These are phyloP conservation scores for Crithidia thermophila DNA, from an alignment of 208 protist species.

Conservation along the genomic window DNA sequence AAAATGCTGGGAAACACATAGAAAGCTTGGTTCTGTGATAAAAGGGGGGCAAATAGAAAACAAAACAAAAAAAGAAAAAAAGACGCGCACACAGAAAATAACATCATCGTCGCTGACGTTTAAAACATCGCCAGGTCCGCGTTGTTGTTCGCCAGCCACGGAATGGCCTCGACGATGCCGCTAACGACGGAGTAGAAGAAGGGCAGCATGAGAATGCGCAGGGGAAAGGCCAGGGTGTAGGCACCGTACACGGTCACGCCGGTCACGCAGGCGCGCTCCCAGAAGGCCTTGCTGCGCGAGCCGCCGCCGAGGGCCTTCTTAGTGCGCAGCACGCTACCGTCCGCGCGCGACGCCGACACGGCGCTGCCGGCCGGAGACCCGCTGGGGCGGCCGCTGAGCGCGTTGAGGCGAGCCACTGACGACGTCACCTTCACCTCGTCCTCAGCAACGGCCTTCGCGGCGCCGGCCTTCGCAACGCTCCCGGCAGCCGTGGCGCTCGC, in stretches of 20 bases:
- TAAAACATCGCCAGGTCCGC: slow-evolving; percentile 20
- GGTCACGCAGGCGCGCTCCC: slow-evolving; percentile 68
- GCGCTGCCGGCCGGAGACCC: slow-evolving; percentile 8
- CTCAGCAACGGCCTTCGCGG: slow-evolving; percentile 9
- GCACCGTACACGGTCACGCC: slow-evolving; percentile 56
- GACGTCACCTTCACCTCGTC: slow-evolving; percentile 50
- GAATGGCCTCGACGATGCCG: slow-evolving; percentile 61
- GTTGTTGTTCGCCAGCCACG: slow-evolving; percentile 72
- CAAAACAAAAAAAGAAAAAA: slow-evolving; percentile 30
- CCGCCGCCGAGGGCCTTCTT: slow-evolving; percentile 39
- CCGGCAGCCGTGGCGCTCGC: slow-evolving; percentile 5
- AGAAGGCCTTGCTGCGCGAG: slow-evolving; percentile 62
- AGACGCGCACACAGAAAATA: neutral
- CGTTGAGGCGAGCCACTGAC: slow-evolving; percentile 60
- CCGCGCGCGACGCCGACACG: slow-evolving; percentile 12
- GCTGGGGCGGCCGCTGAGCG: slow-evolving; percentile 35
- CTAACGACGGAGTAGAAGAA: slow-evolving; percentile 70
- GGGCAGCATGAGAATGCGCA: slow-evolving; percentile 76
- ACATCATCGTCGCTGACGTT: slow-evolving; percentile 8
- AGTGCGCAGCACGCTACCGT: slow-evolving; percentile 26
- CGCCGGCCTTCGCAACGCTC: neutral
- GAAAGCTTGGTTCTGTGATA: slow-evolving; percentile 17
- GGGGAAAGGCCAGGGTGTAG: slow-evolving; percentile 81
- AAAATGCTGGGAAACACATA: slow-evolving; percentile 5
- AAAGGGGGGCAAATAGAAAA: slow-evolving; percentile 24